Evolutionary conservation across 2,329 filamentous ascomycete species (phyloP), one percentile per base, ranked within the genome.

Genomic region (Atkinsonella texensis): DNA sequence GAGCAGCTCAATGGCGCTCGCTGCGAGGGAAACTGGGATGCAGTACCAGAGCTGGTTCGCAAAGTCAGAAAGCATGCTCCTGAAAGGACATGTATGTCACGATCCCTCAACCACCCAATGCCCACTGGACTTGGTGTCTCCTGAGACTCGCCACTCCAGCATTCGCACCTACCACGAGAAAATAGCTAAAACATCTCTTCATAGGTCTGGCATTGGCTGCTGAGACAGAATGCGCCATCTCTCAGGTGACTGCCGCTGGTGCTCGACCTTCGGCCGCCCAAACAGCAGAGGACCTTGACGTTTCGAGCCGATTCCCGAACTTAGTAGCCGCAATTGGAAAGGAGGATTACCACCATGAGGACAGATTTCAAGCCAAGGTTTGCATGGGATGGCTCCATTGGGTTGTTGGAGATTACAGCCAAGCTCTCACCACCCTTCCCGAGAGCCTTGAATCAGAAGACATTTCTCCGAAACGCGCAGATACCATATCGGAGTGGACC

Each of bases 11-110:
- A 97, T 67, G 79, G 84, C 59, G 89, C 89, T 58, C 85, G 93
- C 63, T 95, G 89, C 68, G 83, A 91, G 62, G 89, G 86, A 49
- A 84, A 83, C 66, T 98, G 93, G 93, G 76, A 82, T 58, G 81
- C 87, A 32, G 79, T 97, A 32, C 87, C 88, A 28, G 91, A 97
- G 71, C 78, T 95, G 56, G 84, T 93, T 61, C 83, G 91, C 66
- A 98, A 98, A 70, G 79, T 97, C 62, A 86, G 85, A 63, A 97
- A 98, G 69, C 91, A 98, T 77, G 87, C 89, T 60, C 85, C 89
- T 41, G 80, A 87, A 55, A 81, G 87, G 67, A 80, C 80, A 69
- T 95, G 91, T 96, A 84, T 61, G 80, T 64, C 38, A 32, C 40
- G 13, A 17, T 18, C 32, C 20, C 23, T 18, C n/a, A 49, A 43